Conservation (phyloP, 2,329 filamentous ascomycete species). For the Monosporascus sp. region DNA sequence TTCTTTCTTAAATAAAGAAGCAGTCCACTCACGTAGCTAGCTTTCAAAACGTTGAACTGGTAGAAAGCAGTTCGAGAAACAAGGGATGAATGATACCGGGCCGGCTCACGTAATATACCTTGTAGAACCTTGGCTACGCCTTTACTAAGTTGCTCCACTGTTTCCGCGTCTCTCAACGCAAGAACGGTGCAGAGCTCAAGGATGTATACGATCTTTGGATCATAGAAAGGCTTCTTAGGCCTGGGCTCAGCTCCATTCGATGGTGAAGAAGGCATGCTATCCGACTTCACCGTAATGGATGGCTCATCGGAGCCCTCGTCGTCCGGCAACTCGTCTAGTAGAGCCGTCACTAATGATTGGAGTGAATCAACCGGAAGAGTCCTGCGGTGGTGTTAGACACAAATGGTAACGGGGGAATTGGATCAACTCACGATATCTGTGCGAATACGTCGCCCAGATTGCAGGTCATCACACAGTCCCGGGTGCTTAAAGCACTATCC, state of each 20-base stretch:
- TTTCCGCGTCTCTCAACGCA: constrained; percentile 68
- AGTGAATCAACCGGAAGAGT: constrained; percentile 56
- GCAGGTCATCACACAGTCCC: constrained; percentile 91
- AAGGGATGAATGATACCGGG: constrained; percentile 74
- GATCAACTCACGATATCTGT: constrained; percentile 65
- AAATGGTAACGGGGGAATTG: background rate
- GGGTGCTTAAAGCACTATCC: constrained; percentile 88
- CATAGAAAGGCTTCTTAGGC: constrained; percentile 62
- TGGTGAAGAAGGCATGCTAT: constrained; percentile 60
- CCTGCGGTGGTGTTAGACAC: constrained; percentile 33
- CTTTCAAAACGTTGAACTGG: constrained; percentile 71
- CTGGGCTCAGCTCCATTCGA: constrained; percentile 52
- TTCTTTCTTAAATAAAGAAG: background rate
- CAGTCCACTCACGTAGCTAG: constrained; percentile 67
- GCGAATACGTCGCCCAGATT: constrained; percentile 75
- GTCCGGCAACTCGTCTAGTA: constrained; percentile 83
- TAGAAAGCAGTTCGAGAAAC: constrained; percentile 84
- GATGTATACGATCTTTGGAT: constrained; percentile 83
- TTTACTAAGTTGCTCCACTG: constrained; percentile 69
- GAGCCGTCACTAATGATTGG: constrained; percentile 60
- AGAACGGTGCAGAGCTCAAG: constrained; percentile 84
- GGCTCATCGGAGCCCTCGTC: constrained; percentile 62
- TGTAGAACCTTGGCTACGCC: constrained; percentile 76
- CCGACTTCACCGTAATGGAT: constrained; percentile 87
- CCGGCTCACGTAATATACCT: constrained; percentile 71